Conservation (phyloP, 495 filamentous ascomycete species). For the Polyplosphaeria fusca region DNA sequence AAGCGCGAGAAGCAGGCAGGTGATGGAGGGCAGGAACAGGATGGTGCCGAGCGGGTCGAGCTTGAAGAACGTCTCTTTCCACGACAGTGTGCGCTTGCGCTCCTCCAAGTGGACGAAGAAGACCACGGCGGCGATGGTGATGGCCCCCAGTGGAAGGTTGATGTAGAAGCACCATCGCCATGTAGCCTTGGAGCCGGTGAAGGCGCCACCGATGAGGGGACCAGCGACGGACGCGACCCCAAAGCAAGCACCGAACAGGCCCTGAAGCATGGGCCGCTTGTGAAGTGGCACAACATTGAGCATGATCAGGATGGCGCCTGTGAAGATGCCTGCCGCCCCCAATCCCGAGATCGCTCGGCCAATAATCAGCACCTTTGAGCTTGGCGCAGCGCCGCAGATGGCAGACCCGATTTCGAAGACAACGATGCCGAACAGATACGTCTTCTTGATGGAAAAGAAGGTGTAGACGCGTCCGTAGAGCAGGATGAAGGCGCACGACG, state of each 20-base stretch:
- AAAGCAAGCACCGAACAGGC: conserved; percentile 72
- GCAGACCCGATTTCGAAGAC: conserved; percentile 82
- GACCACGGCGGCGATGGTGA: conserved; percentile 56
- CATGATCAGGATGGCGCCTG: conserved; percentile 79
- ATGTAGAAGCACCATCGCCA: conserved; percentile 71
- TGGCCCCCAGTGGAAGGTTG: conserved; percentile 59
- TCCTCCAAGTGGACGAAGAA: conserved; percentile 45
- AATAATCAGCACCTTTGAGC: conserved; percentile 70
- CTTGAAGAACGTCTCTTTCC: conserved; percentile 48
- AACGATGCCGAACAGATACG: conserved; percentile 65
- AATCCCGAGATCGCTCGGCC: conserved; percentile 83
- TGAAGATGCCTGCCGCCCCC: conserved; percentile 78
- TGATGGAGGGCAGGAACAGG: conserved; percentile 52
- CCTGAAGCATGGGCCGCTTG: conserved; percentile 69
- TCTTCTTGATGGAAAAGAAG: conserved; percentile 67
- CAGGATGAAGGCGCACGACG: conserved; percentile 59
- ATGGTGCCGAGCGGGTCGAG: conserved; percentile 54
- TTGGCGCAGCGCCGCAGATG: conserved; percentile 75
- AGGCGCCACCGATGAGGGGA: conserved; percentile 41
- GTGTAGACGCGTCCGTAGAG: conserved; percentile 78
- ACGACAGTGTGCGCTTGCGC: conserved; percentile 1
- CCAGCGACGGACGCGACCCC: conserved; percentile 62
- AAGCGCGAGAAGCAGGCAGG: conserved; percentile 60
- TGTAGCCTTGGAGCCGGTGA: conserved; percentile 45
- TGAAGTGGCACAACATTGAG: conserved; percentile 71